Evolutionary conservation across 2,329 filamentous ascomycete genomes (phyloP), one percentile per base, ranked within the genome.

Genomic region (Ophiostoma triangulosporum): DNA sequence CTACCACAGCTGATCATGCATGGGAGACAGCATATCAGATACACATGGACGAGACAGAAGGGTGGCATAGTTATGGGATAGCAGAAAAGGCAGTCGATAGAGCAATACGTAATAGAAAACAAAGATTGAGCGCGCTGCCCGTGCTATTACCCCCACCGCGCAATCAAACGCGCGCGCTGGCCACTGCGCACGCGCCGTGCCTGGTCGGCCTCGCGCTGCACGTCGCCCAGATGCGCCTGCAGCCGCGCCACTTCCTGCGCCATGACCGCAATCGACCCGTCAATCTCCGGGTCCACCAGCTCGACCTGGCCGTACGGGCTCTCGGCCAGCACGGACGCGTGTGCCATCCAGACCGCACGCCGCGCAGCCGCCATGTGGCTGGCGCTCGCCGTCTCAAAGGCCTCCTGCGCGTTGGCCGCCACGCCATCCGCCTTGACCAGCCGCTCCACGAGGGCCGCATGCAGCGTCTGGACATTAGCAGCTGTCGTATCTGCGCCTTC

Each of bases 301-400:
- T 66, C 68, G 4, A 77, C 69, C n/a, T 68, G 62, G 0, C 67
- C 67, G 59, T 70, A 78, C 4, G 70, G 64, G 29, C 70, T 77
- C 59, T 81, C 77, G 0, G 74, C 73, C 1, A 80, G 64, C 1
- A 80, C 64, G 38, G 72, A 76, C 55, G 77, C 75, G 5, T 69
- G 65, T 15, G 80, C 62, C 8, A 76, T 60, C 57, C 75, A 71
- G 1, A 79, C 60, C 0, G 76, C 76, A 3, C 68, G 62, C 17
- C 69, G 67, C 0, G 70, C 68, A 55, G 81, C 77, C 0, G 69
- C 63, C 0, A 81, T 60, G 9, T 74, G 69, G 0, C 66, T 62
- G 1, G 66, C 64, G 0, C 70, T 65, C 0, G 63, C 64, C 0
- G 58, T 59, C 60, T 81, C 78, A n/a, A 77, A 74, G 0, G 70